A percentile compares a stretch with the other conserved stretches of the same genome.
These are phyloP conservation scores for Botrytis sinoallii DNA, from an alignment of 2,329 filamentous ascomycete species.

Conservation along the genomic window DNA sequence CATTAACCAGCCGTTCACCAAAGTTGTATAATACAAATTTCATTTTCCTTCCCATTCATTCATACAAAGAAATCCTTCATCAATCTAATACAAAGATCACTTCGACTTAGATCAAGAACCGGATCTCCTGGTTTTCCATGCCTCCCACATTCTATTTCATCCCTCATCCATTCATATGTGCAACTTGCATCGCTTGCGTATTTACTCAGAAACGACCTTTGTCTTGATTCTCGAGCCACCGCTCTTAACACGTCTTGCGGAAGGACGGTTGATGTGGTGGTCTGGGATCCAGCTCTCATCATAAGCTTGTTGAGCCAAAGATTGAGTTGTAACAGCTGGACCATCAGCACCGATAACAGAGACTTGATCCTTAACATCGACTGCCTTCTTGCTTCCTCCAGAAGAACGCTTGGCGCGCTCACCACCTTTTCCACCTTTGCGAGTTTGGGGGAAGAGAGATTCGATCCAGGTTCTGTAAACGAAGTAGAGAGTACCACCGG, in stretches of 20 bases:
- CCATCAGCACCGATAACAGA: constrained; percentile 61
- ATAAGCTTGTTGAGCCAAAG: constrained; percentile 35
- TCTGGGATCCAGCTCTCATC: constrained; percentile 39
- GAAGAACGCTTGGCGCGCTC: constrained; percentile 54
- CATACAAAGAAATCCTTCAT: background rate
- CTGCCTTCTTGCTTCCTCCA: constrained; percentile 65
- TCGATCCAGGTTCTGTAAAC: constrained; percentile 99
- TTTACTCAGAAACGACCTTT: constrained; percentile 20
- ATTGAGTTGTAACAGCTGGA: constrained; percentile 37
- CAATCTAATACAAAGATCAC: background rate
- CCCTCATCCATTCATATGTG: background rate
- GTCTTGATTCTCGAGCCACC: constrained; percentile 37
- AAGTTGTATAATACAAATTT: constrained; percentile 19
- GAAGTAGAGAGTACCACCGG: constrained; percentile 83
- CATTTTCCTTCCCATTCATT: background rate
- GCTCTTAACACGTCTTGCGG: constrained; percentile 65
- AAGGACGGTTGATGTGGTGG: constrained; percentile 82
- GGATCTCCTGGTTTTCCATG: background rate
- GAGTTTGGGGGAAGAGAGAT: constrained; percentile 88
- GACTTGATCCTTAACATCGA: constrained; percentile 51
- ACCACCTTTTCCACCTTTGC: constrained; percentile 46
- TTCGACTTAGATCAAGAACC: background rate
- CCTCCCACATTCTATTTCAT: background rate
- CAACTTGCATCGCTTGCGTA: background rate
- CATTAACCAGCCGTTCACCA: constrained; percentile 1